Percentiles rank a stretch among this genome's conserved stretches.
Conservation (phyloP, 2,329 filamentous ascomycete genomes). For the Ramularia collo-cygni region DNA sequence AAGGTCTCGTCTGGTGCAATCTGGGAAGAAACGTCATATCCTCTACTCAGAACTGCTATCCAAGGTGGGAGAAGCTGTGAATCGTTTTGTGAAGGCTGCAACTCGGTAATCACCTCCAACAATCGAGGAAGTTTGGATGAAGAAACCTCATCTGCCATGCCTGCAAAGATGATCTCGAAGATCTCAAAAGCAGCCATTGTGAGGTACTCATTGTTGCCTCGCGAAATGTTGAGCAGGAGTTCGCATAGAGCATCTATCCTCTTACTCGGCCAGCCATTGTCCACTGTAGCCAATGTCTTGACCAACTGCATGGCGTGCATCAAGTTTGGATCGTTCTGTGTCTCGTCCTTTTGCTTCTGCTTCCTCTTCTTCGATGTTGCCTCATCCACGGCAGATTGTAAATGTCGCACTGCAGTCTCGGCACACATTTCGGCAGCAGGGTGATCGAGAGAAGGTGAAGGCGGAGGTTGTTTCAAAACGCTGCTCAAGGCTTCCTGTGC, state of each 20-base stretch:
- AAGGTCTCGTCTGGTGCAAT: constrained; percentile 87
- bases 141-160: constrained; percentile 80
- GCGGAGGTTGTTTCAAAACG: constrained; percentile 76
- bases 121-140: constrained; percentile 84
- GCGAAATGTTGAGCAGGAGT: constrained; percentile 77
- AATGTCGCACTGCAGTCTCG: constrained; percentile 74
- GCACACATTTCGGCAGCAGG: constrained; percentile 95
- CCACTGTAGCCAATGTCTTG: constrained; percentile 79
- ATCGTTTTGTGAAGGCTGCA: constrained; percentile 87
- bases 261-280: constrained; percentile 91
- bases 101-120: constrained; percentile 82
- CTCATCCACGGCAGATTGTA: constrained; percentile 67
- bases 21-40: constrained; percentile 88
- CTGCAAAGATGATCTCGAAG: constrained; percentile 92
- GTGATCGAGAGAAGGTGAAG: constrained; percentile 87
- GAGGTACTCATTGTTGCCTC: constrained; percentile 88
- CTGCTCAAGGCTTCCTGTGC: constrained; percentile 82
- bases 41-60: constrained; percentile 91
- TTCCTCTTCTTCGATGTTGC: constrained; percentile 64
- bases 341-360: constrained; percentile 46
- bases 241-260: constrained; percentile 93
- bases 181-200: constrained; percentile 96
- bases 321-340: constrained; percentile 60
- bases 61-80: constrained; percentile 90
- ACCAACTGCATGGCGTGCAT: constrained; percentile 90